Evolutionary conservation across 495 filamentous ascomycete species (phyloP).

Genomic region (Lophiostoma macrostomum): DNA sequence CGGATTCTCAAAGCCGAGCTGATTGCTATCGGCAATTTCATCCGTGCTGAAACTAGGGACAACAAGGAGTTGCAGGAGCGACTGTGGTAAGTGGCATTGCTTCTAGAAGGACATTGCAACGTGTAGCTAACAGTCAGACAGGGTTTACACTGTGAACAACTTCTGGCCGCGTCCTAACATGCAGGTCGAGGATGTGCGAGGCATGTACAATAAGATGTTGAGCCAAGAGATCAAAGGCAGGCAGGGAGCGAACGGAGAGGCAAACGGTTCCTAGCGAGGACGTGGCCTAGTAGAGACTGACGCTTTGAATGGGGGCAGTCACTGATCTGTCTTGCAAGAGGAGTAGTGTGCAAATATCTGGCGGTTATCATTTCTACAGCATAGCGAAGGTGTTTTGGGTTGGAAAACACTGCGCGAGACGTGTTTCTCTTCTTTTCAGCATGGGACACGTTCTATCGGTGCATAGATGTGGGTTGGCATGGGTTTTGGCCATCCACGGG

Average conservation of each 20-base stretch:
- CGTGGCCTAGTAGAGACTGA: background rate
- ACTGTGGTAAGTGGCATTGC: conserved; percentile 42
- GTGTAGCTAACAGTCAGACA: conserved; percentile 18
- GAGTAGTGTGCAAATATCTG: background rate
- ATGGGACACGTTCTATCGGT: too few species aligned
- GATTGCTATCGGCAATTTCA: conserved; percentile 51
- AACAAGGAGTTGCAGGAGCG: conserved; percentile 36
- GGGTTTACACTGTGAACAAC: conserved; percentile 41
- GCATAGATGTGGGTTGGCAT: too few species aligned
- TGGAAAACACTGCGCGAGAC: background rate
- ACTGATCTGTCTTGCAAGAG: background rate
- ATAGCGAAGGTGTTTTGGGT: conserved; percentile 28
- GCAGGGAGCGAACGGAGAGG: conserved; percentile 7
- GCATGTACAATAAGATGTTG: conserved; percentile 28
- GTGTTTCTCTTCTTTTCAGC: background rate
- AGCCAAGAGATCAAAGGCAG: conserved; percentile 17
- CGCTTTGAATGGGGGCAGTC: background rate
- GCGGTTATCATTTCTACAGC: conserved; percentile 6
- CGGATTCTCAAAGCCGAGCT: conserved; percentile 51
- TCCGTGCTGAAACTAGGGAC: conserved; percentile 40
- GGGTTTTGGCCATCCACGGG: too few species aligned
- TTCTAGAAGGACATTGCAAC: background rate
- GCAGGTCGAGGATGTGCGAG: conserved; percentile 4
- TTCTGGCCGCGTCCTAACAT: conserved; percentile 41
- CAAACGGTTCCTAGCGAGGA: conserved; percentile 1